A percentile compares a stretch with the other conserved stretches of the same genome.
Evolutionary conservation across 768 basidiomycete genomes (phyloP).

Genomic region (Gloeopeniophorella convolvens): DNA sequence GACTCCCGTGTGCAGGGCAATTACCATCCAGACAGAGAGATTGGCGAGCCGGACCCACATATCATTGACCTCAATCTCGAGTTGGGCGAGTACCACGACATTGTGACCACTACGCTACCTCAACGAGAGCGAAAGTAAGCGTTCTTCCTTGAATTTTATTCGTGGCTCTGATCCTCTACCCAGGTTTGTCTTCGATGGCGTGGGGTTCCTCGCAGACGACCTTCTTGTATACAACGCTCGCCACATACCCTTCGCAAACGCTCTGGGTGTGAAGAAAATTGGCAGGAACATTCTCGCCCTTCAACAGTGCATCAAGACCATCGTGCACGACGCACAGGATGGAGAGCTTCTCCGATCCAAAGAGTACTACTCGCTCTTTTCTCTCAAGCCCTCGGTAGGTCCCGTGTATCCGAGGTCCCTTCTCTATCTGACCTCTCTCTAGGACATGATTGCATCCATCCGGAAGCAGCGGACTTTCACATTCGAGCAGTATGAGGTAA

Average conservation of each 20-base stretch:
- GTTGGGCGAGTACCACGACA: conserved; percentile 69
- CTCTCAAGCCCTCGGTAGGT: conserved; percentile 63
- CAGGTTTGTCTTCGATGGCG: conserved; percentile 84
- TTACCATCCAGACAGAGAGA: conserved; percentile 75
- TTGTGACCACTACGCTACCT: conserved; percentile 54
- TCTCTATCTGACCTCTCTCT: not conserved
- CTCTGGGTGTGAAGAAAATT: conserved; percentile 80
- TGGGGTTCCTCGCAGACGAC: conserved; percentile 81
- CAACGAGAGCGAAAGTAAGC: conserved; percentile 60
- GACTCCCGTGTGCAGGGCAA: conserved; percentile 53
- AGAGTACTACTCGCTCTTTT: conserved; percentile 77
- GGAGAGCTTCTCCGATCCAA: conserved; percentile 73
- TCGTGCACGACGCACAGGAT: conserved; percentile 51
- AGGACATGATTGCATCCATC: conserved; percentile 77
- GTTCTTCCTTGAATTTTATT: too few relatives aligned
- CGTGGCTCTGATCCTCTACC: too few relatives aligned
- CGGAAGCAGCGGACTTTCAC: conserved; percentile 58
- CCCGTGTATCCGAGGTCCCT: not conserved
- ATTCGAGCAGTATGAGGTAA: conserved; percentile 90
- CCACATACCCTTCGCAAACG: conserved; percentile 60
- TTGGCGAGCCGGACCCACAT: conserved; percentile 86
- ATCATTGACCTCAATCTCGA: conserved; percentile 81
- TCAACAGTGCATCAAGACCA: conserved; percentile 83
- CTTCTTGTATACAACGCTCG: conserved; percentile 71
- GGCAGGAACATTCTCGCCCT: conserved; percentile 83